A percentile compares a stretch with the other conserved stretches of the same genome.
Evolutionary conservation across 371 early-diverging fungal genomes (phyloP).

Genomic region (Syncephalastrum contaminatum): DNA sequence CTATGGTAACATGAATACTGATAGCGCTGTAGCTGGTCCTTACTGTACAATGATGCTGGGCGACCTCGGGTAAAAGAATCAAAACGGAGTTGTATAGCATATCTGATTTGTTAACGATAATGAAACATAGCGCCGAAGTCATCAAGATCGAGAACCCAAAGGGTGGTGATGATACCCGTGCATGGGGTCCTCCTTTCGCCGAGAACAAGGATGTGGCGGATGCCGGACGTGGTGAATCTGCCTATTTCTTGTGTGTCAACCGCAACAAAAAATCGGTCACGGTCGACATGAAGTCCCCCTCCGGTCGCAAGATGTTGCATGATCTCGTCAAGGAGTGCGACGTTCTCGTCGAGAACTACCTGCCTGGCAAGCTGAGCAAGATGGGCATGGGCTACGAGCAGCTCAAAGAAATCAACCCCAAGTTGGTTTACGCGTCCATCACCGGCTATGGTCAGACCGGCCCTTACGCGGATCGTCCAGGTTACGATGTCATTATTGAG

Average conservation of each 20-base stretch:
- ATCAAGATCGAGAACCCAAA: conserved; percentile 87
- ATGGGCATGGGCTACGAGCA: conserved; percentile 80
- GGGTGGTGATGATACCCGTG: conserved; percentile 83
- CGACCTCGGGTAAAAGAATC: conserved; percentile 70
- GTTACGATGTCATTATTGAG: conserved; percentile 94
- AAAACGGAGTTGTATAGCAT: neutral
- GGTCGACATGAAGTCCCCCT: conserved; percentile 73
- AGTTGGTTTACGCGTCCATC: conserved; percentile 86
- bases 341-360: conserved; percentile 88
- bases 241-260: conserved; percentile 90
- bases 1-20: conserved; percentile 4
- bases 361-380: conserved; percentile 82
- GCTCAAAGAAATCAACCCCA: conserved; percentile 67
- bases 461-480: conserved; percentile 76
- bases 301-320: conserved; percentile 64
- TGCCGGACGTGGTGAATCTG: conserved; percentile 61
- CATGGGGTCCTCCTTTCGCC: conserved; percentile 83
- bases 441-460: conserved; percentile 90
- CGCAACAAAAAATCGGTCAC: conserved; percentile 90
- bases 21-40: conserved; percentile 58
- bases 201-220: conserved; percentile 39
- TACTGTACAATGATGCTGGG: conserved; percentile 88
- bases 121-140: conserved; percentile 72
- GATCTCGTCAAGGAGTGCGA: conserved; percentile 72
- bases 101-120: neutral